These are phyloP conservation scores for Sporothrix sp. DNA, from an alignment of 2,329 filamentous ascomycete species.

Conservation along the genomic window DNA sequence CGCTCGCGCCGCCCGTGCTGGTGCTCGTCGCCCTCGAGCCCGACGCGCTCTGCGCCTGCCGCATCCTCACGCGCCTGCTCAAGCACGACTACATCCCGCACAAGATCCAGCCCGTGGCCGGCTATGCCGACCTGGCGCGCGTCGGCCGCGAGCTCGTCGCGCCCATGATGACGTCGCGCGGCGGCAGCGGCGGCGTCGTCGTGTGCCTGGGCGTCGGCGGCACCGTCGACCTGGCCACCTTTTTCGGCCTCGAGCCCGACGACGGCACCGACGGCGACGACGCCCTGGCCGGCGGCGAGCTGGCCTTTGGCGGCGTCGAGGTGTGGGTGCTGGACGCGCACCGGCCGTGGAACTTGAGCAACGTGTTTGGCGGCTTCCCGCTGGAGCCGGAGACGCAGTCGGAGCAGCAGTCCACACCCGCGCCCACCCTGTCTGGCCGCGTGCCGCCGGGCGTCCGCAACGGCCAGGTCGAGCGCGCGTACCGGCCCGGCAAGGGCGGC, in stretches of 20 bases:
- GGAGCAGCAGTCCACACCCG: constrained; percentile 20
- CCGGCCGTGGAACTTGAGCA: constrained; percentile 87
- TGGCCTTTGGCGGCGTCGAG: constrained; percentile 70
- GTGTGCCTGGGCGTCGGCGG: constrained; percentile 89
- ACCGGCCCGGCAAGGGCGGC: constrained; percentile 71
- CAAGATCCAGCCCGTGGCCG: constrained; percentile 90
- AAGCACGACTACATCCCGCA: constrained; percentile 97
- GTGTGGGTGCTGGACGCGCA: constrained; percentile 91
- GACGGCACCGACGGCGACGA: constrained; percentile 39
- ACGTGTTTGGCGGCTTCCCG: constrained; percentile 74
- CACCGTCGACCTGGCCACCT: constrained; percentile 73
- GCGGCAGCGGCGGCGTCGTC: constrained; percentile 79
- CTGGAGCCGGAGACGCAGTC: constrained; percentile 38
- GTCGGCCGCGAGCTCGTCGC: constrained; percentile 69
- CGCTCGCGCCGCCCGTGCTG: constrained; percentile 82
- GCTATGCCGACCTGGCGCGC: constrained; percentile 79
- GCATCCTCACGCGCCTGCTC: constrained; percentile 84
- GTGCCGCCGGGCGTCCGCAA: constrained; percentile 58
- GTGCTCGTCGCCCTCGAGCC: constrained; percentile 90
- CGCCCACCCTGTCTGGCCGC: constrained; percentile 27
- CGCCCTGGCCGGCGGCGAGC: constrained; percentile 19
- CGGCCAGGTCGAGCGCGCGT: constrained; percentile 61
- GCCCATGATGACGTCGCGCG: constrained; percentile 77
- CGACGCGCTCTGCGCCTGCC: constrained; percentile 89
- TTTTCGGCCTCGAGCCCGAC: constrained; percentile 64